A percentile compares a stretch with the other conserved stretches of the same genome.
Evolutionary conservation across 176 grass and related monocot species (phyloP).

Genomic region (Saccharum officinarum): DNA sequence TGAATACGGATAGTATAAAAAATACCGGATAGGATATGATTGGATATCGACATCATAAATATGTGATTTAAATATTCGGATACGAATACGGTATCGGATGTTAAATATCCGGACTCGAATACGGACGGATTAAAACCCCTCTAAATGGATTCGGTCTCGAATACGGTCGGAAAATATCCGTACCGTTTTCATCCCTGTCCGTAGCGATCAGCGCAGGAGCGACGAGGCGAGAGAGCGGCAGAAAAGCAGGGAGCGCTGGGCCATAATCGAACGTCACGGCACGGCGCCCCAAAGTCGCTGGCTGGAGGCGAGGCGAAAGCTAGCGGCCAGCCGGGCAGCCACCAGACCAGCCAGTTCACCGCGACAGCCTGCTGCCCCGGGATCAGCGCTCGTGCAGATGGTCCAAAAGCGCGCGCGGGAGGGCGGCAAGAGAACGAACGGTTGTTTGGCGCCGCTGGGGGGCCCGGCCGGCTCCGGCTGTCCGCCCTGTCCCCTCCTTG

Average conservation of each 20-base stretch:
- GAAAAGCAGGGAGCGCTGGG: not conserved
- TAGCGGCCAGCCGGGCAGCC: not conserved
- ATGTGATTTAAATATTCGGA: too few relatives aligned
- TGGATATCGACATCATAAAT: too few relatives aligned
- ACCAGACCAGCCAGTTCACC: not conserved
- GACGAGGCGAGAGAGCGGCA: not conserved
- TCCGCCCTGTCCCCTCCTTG: not conserved
- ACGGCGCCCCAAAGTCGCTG: not conserved
- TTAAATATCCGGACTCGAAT: too few relatives aligned
- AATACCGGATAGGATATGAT: too few relatives aligned
- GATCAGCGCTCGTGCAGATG: conserved; percentile 3
- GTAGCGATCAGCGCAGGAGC: not conserved
- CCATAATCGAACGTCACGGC: not conserved
- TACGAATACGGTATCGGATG: too few relatives aligned
- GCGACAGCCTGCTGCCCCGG: conserved; percentile 25
- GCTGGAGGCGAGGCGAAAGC: not conserved
- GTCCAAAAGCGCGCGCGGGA: conserved; percentile 42
- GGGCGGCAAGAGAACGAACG: not conserved
- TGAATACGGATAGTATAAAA: too few relatives aligned
- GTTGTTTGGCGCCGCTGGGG: conserved; percentile 13
- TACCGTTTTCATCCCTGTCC: too few relatives aligned
- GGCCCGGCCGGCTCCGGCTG: not conserved
- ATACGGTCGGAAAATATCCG: too few relatives aligned
- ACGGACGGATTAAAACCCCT: too few relatives aligned
- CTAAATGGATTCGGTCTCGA: too few relatives aligned